These are phyloP conservation scores for Podospora didyma DNA, from an alignment of 495 filamentous ascomycete species.

Conservation along the genomic window DNA sequence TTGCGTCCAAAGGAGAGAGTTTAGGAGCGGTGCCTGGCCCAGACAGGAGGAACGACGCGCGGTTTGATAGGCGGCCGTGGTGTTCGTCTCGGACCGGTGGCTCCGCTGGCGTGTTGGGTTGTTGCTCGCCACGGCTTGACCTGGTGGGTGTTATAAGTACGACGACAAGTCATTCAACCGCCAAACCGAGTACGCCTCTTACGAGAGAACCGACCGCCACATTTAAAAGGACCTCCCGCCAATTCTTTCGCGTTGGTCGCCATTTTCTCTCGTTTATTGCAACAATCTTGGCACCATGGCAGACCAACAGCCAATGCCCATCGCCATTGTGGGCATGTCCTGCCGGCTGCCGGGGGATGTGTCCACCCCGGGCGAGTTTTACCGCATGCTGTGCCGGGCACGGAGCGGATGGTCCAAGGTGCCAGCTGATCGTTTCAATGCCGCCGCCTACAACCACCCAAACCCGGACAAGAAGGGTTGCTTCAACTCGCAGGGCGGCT, in stretches of 20 bases:
- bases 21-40: no score
- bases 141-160: no score
- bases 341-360: constrained; percentile 47
- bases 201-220: no score
- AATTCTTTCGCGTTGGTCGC: background rate
- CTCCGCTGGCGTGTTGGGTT: no score
- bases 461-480: constrained; percentile 38
- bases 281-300: constrained; percentile 12
- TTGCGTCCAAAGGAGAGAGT: no score
- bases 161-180: no score
- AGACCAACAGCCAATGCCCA: constrained; percentile 24
- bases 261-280: constrained; percentile 12
- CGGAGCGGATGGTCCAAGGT: constrained; percentile 41
- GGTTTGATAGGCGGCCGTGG: no score
- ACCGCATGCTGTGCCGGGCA: constrained; percentile 39
- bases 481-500: constrained; percentile 45
- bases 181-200: no score
- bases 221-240: background rate
- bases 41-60: no score
- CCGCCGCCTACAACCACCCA: constrained; percentile 65
- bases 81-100: no score
- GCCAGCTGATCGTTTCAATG: constrained; percentile 63
- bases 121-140: no score
- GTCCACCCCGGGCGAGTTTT: constrained; percentile 38
- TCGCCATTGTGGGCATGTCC: constrained; percentile 45